These are phyloP conservation scores for Lipomyces yamadae DNA, from an alignment of 805 yeast genomes.

Conservation along the genomic window DNA sequence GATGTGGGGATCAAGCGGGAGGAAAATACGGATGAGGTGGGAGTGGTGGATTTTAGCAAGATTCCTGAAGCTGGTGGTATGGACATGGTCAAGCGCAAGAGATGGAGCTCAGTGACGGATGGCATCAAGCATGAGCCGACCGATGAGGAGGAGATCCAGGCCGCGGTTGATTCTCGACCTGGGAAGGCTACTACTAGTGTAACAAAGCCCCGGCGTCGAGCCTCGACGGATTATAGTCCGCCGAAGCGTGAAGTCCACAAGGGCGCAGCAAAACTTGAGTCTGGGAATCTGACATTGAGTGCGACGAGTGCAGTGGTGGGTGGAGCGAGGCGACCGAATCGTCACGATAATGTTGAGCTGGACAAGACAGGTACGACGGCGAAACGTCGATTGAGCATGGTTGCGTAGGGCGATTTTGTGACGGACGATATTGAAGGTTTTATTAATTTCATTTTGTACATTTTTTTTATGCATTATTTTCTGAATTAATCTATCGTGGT, in stretches of 20 bases:
- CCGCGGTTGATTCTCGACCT: too few relatives aligned
- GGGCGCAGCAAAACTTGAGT: background rate
- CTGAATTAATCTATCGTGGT: too few relatives aligned
- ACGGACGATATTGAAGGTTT: background rate
- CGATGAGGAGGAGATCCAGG: background rate
- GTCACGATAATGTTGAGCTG: background rate
- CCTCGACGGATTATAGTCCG: background rate
- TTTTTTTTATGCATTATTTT: background rate
- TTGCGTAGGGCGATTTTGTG: background rate
- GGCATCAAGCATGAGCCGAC: background rate
- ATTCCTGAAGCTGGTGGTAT: background rate
- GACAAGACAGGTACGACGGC: background rate
- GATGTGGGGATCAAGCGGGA: conserved; percentile 19
- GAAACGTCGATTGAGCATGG: conserved; percentile 1
- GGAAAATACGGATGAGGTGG: conserved; percentile 16
- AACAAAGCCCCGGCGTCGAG: background rate
- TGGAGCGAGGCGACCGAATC: background rate
- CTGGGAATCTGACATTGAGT: conserved; percentile 1
- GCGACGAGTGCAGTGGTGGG: background rate
- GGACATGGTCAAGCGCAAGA: background rate
- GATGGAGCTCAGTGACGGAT: background rate
- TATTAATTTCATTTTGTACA: background rate
- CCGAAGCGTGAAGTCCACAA: background rate
- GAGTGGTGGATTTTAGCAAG: conserved; percentile 10
- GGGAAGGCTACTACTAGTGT: background rate